Base-by-base conservation (phyloP, 441 rosid genomes). In the Adansonia gregorii region DNA sequence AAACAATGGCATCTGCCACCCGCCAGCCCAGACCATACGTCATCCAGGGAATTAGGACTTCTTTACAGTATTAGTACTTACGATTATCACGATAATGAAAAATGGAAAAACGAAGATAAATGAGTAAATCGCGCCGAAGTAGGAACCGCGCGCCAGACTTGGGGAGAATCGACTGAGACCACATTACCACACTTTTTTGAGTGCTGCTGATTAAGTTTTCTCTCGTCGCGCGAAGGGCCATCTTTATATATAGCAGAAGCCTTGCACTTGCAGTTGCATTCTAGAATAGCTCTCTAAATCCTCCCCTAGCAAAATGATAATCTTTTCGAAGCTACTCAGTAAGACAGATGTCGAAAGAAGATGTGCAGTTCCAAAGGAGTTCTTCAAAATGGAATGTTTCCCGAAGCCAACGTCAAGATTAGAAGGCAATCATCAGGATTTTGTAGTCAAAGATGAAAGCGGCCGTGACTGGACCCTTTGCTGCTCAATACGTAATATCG, bases 311-410 rank as follows among this genome's bases (percentile, higher is more conserved):
- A n/a, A 35, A 48, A 48, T 48, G 52, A 2, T n/a, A 0, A 35
- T 54, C 35, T 6, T 72, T 2, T 17, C 27, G 0, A 72, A 72
- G 51, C 5, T 5, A 19, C 64, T 72, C 27, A 35, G 75, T 17
- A 0, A 4, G 31, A 72, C 75, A 3, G 75, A 72, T 39, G 10
- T 6, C 8, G 19, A 0, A 0, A 54, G 49, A 46, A n/a, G 75
- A 52, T 72, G 63, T 11, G 15, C 51, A 4, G 75, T 72, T 35
- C 64, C 64, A 2, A 72, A 54, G 75, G 9, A 54, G 10, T n/a
- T 35, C 48, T 72, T 54, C 75, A 39, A 10, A 2, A 54, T 1
- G 64, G 8, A 4, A 31, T 0, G 51, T 46, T 46, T 46, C 51
- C 51, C 51, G 11, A 46, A 11, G 51, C 71, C 71, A 4, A 43